Base-by-base conservation (phyloP, 768 basidiomycete genomes). In the Lentinula guzmanii region DNA sequence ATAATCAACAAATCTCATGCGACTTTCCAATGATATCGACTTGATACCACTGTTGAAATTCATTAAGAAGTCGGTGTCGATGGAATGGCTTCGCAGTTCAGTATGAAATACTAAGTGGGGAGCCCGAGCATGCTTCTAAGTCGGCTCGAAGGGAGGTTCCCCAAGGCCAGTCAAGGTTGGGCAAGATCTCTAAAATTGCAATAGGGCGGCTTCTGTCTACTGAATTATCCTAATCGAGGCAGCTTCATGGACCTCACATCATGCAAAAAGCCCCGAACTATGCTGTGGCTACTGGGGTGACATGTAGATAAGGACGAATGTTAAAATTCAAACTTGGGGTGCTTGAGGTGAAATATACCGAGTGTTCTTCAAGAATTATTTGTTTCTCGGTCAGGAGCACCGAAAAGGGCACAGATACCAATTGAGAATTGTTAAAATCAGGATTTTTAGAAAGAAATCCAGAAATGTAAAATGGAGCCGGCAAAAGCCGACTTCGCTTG, bases 401-500 rank as follows among this genome's bases (percentile, higher is more conserved):
- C 37, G 37, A 39, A 39, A 39, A 13, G 37, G 37, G 37, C 37
- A 39, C 7, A 39, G 37, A 39, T 39, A 13, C 37, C 37, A 39
- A 39, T 39, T 39, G 37, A 39, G 37, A 39, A 39, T 39, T 8
- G 37, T 8, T 39, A 39, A 39, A 48, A 48, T 48, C 46, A 24
- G 46, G 46, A 48, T 52, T 52, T 51, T 60, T n/a, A 10, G 0
- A 52, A 31, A 52, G 51, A 52, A 52, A 60, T 60, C 59, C 59
- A 59, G 39, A 56, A 43, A 50, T 33, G 58, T 59, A 50, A 59
- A 52, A 51, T 24, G 18, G 31, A 60, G 11, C 59, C 59, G 59
- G 59, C 35, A 60, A 52, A 52, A 41, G 31, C 59, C 59, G 59
- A 48, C 46, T 48, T 48, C 31, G 33, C n/a, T 59, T 48, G 42